A percentile compares a stretch with the other conserved stretches of the same genome.
Conservation (phyloP, 176 grass and related monocot species). For the Aegilops speltoides region DNA sequence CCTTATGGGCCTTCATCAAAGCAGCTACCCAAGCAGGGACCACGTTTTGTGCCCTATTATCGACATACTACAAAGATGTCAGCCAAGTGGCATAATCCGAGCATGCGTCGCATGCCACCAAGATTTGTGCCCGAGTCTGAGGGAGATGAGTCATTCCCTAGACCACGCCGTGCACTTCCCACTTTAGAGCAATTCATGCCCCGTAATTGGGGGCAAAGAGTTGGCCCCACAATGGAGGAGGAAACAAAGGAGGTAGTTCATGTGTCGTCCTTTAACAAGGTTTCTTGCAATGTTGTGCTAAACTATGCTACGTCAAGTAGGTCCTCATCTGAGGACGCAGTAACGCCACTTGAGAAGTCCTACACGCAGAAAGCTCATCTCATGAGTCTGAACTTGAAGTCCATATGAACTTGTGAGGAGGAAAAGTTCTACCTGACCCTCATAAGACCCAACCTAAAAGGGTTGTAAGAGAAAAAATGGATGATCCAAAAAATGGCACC, state of each 20-base stretch:
- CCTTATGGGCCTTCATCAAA: neutral
- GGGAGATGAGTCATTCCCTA: neutral
- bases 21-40: too few relatives aligned
- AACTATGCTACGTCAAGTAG: neutral
- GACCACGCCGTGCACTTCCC: accelerated
- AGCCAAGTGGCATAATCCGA: neutral
- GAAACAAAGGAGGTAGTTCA: neutral
- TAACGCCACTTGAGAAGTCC: neutral
- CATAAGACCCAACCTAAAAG: neutral
- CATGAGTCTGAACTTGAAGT: neutral
- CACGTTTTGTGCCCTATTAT: neutral
- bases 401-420: neutral
- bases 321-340: neutral
- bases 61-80: neutral
- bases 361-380: neutral
- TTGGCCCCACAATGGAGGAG: too few relatives aligned
- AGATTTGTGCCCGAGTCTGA: neutral
- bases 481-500: neutral
- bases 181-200: neutral
- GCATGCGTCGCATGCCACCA: accelerated
- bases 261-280: too few relatives aligned
- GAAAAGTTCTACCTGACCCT: too few relatives aligned
- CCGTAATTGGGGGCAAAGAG: neutral
- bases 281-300: neutral
- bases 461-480: too few relatives aligned